Evolutionary conservation across 495 filamentous ascomycete genomes (phyloP), one percentile per base, ranked within the genome.

Genomic region (Xylaria longipes): DNA sequence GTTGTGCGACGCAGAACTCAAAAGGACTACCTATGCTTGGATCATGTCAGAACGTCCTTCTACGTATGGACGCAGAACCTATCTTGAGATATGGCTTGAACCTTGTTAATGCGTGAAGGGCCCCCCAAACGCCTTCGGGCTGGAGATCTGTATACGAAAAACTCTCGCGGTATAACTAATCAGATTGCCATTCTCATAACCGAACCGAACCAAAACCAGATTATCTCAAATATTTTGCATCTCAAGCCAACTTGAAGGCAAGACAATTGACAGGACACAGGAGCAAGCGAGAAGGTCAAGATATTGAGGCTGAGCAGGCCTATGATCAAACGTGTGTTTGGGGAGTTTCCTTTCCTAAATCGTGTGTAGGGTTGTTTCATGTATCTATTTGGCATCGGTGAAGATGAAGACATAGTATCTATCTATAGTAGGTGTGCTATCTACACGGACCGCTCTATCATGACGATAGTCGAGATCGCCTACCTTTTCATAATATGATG

Each of bases 1-100:
- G 46, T 17, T 20, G 65, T 67, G 48, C 5, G 31, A 67, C 65
- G 12, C 31, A 67, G 22, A 66, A 22, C 31, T 11, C 33, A 29
- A 56, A 60, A 35, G 29, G 7, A 58, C 27, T 35, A 17, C 20
- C 27, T 35, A 17, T 33, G 54, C 33, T 60, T 60, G 57, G n/a
- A n/a, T 37, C 57, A 22, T 60, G 57, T 15, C 33, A 1, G 31
- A 33, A 58, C 29, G 17, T 25, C 8, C 5, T 5, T 58, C 27
- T 17, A 56, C 15, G 52, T 17, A 56, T 31, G 52, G 22, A 15
- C 11, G 15, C 48, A 27, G 22, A 14, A 22, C 50, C 50, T 27
- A 14, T 45, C 12, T 45, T 1, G 0, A 17, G 15, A 45, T 4
- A 25, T 22, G 48, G 0, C 48, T 25, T 27, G n/a, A 52, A n/a